These are phyloP conservation scores for Picochlorum sp. DNA, from an alignment of 139 green algal species.

Conservation along the genomic window DNA sequence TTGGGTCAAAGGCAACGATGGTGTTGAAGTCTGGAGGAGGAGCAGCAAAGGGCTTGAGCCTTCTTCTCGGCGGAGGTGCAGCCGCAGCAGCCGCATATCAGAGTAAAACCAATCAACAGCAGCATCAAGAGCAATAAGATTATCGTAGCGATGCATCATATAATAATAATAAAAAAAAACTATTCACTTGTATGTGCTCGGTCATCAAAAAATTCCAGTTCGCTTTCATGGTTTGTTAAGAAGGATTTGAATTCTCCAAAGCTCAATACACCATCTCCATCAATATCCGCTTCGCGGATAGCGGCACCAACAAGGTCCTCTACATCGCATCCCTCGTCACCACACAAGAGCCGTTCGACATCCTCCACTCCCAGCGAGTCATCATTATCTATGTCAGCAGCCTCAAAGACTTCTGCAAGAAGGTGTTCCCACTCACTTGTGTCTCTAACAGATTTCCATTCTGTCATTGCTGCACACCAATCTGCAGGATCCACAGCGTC, in stretches of 20 bases:
- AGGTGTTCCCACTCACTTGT: conserved; percentile 33
- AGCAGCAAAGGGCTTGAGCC: conserved; percentile 9
- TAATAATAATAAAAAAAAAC: neutral
- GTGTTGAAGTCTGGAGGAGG: conserved; percentile 24
- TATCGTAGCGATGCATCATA: neutral
- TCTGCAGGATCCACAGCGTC: conserved; percentile 38
- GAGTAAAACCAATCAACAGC: neutral
- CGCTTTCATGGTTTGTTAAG: conserved; percentile 15
- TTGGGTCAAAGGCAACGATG: conserved; percentile 21
- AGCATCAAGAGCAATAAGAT: too few relatives aligned
- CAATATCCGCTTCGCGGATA: conserved; percentile 37
- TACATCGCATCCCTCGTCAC: conserved; percentile 15
- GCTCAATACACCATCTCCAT: conserved; percentile 34
- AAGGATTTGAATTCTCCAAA: conserved; percentile 40
- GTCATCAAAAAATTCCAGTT: conserved; percentile 34
- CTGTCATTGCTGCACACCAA: conserved; percentile 59
- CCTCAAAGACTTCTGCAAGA: conserved; percentile 35
- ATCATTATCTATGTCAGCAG: conserved; percentile 38
- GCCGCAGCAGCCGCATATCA: conserved; percentile 7
- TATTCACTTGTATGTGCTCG: conserved; percentile 6
- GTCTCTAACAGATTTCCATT: conserved; percentile 52
- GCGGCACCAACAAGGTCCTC: conserved; percentile 33
- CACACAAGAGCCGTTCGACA: conserved; percentile 41
- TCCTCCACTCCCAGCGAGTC: conserved; percentile 39
- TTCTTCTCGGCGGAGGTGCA: conserved; percentile 3